Evolutionary conservation across 2,329 filamentous ascomycete species (phyloP).

Genomic region (Fragosphaeria purpurea): DNA sequence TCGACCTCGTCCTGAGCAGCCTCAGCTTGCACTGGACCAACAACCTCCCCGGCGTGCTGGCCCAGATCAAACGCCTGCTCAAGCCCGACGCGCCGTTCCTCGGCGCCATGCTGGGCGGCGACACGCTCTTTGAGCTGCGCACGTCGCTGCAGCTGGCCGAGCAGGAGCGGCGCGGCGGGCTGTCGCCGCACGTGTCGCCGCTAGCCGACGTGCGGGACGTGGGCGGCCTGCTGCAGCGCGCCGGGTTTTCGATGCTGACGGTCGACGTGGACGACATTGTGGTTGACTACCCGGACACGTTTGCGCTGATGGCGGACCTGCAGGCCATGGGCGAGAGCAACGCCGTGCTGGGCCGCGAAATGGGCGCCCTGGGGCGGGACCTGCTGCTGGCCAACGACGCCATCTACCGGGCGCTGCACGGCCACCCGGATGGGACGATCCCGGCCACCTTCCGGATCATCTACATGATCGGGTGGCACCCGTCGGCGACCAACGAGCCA

Average conservation of each 20-base stretch:
- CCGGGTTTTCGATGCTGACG: conserved; percentile 91
- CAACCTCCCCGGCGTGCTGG: conserved; percentile 75
- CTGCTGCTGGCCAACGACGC: conserved; percentile 78
- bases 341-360: conserved; percentile 75
- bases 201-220: conserved; percentile 87
- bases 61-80: conserved; percentile 75
- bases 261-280: conserved; percentile 97
- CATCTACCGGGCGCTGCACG: conserved; percentile 82
- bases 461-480: conserved; percentile 98
- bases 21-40: conserved; percentile 96
- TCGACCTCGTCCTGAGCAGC: conserved; percentile 84
- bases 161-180: conserved; percentile 79
- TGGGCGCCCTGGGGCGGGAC: conserved; percentile 67
- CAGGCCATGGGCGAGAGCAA: conserved; percentile 96
- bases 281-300: conserved; percentile 83
- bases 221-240: conserved; percentile 73
- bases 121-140: conserved; percentile 86
- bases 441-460: conserved; percentile 93
- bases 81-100: conserved; percentile 90
- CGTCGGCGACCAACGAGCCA: conserved; percentile 59
- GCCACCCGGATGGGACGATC: conserved; percentile 63
- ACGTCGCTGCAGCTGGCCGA: conserved; percentile 90
- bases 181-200: conserved; percentile 83
- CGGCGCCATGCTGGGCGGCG: conserved; percentile 91
- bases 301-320: conserved; percentile 85